Percentiles rank a stretch among this genome's conserved stretches.
These are phyloP conservation scores for Botrytis hyacinthi DNA, from an alignment of 2,329 filamentous ascomycete species.

Conservation along the genomic window DNA sequence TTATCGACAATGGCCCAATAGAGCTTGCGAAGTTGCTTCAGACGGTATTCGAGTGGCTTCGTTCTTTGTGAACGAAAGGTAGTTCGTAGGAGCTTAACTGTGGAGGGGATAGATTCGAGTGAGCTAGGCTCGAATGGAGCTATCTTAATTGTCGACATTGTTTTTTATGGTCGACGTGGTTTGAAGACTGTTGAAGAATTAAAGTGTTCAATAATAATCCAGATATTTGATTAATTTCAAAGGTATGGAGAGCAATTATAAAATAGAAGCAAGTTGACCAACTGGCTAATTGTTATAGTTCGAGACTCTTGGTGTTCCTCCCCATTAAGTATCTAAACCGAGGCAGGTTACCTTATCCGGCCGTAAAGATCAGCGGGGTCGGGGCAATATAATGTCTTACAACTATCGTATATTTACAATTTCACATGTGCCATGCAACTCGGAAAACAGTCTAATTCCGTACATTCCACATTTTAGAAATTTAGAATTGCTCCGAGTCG, in stretches of 20 bases:
- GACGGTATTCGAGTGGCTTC: slow-evolving; percentile 75
- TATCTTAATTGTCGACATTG: slow-evolving; percentile 28
- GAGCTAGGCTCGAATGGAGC: slow-evolving; percentile 57
- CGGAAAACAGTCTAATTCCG: not conserved
- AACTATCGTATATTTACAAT: not conserved
- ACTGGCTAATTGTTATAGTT: not conserved
- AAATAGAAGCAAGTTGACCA: not conserved
- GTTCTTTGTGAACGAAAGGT: slow-evolving; percentile 81
- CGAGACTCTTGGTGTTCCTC: not conserved
- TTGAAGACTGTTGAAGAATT: not conserved
- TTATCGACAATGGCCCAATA: slow-evolving; percentile 91
- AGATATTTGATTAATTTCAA: not conserved
- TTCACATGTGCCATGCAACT: not conserved
- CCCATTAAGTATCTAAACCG: not conserved
- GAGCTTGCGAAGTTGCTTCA: slow-evolving; percentile 84
- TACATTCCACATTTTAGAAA: not conserved
- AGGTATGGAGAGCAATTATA: not conserved
- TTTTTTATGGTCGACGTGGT: not conserved
- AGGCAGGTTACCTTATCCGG: slow-evolving; percentile 7
- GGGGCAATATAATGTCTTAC: not conserved
- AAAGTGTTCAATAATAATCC: not conserved
- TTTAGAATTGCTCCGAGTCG: not conserved
- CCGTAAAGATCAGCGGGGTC: not conserved
- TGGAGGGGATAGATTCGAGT: slow-evolving; percentile 62
- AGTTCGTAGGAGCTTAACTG: slow-evolving; percentile 58